Evolutionary conservation across 768 basidiomycete genomes (phyloP), one percentile per base, ranked within the genome.

Genomic region (Tubosaeta sp.): DNA sequence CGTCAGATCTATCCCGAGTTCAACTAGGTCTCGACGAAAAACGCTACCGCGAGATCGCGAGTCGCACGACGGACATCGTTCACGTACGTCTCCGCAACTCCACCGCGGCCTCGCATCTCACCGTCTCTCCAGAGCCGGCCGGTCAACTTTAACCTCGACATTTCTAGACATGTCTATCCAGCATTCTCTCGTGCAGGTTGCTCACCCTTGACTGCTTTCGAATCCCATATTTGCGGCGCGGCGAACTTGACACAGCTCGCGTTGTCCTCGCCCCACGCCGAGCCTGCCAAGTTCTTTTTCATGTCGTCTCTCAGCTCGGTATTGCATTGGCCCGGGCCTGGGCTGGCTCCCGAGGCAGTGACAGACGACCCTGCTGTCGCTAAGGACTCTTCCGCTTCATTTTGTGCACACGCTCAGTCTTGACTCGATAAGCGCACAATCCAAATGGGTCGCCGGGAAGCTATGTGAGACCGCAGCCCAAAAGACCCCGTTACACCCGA

Each of bases 391-490:
- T 16, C 10, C 3, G 0, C 12, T 25, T 19, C 13, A 14, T 7
- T 14, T 38, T 25, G 26, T 19, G 8, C n/a, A 14, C 2, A 6
- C 9, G 13, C 17, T 7, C 7, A 3, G 26, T 32, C 19, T 4
- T 29, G 25, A 11, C 11, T 31, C 12, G 19, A 43, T 10, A 17
- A 66, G 61, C 42, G 61, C 64, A 16, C 65, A 68, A 45, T 66
- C 66, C 27, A 82, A 82, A 60, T 82, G 80, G 79, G 76, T 81
- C 1, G 72, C 71, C 0, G 81, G 81, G 69, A 80, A 78, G 60
- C 43, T 82, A 2, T 74, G 73, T 53, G 22, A 22, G 22, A 22
- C 22, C 22, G 79, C 73, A 5, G 68, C 69, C 3, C 60, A 60
- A 12, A 53, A 53, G 38, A 66, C 65, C n/a, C 53, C 57, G 10